Evolutionary conservation across 2,329 filamentous ascomycete genomes (phyloP), one percentile per base, ranked within the genome.

Genomic region (Colletotrichum sp.): DNA sequence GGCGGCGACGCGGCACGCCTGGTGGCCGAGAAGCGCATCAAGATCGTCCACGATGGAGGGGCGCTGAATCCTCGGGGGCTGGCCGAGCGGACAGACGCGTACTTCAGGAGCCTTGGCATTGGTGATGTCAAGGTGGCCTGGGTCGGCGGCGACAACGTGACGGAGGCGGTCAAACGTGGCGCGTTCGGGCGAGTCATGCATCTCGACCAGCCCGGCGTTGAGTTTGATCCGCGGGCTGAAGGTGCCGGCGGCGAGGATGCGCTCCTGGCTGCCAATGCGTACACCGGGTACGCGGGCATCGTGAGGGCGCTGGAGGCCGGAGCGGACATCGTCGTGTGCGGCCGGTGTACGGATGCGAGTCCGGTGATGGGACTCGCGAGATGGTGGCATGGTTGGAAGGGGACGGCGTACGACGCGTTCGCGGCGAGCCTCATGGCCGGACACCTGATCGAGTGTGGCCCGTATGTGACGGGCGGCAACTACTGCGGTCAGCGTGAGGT

Each of bases 41-140:
- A 89, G 76, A 84, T 92, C 15, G 84, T 91, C 44, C 84, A 91
- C 71, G 92, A 92, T 78, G 90, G 90, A 4, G 91, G 91, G 1
- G 89, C 87, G 4, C 84, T 89, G 18, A 89, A 92, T 72, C 91
- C 91, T 0, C 85, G 85, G 72, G 89, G 87, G 0, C 79, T 92
- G 18, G 89, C 89, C 1, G 79, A 87, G 67, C 80, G 78, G 59
- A 80, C 83, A 4, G 78, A 77, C 28, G 79, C 80, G 13, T 82
- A 81, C 10, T 82, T 86, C 55, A 79, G 15, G 62, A 80, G 26
- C 68, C 79, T 13, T 79, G 82, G 78, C 8, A 72, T 77, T 0
- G 79, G 70, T 6, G 77, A 81, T 52, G 75, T 83, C 15, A 82
- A 84, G 30, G 81, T 87, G 24, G 85, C 84, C 0, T 85, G 84